phyloP scores from a whole-genome alignment of 2,329 filamentous ascomycete species.

The Talaromyces sp. region DNA sequence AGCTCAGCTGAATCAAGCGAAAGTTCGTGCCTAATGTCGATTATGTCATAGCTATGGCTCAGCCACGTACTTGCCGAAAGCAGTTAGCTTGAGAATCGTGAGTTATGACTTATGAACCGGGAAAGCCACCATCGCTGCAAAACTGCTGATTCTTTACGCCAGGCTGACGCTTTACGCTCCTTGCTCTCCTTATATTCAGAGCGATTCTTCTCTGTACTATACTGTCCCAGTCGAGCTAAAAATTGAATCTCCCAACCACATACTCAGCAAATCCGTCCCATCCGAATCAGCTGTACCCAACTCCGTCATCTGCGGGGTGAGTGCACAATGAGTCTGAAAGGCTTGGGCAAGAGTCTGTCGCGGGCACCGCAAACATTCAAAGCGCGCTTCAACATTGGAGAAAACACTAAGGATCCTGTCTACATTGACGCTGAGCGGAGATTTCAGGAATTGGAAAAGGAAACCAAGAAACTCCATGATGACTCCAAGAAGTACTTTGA shows the following conservation, averaged over 20 bases:
- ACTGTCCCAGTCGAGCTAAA: neutral
- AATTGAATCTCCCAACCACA: neutral
- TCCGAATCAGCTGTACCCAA: slow-evolving; percentile 2
- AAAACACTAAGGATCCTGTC: slow-evolving; percentile 89
- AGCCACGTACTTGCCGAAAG: slow-evolving; percentile 8
- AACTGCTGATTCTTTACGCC: neutral
- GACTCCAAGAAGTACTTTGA: slow-evolving; percentile 97
- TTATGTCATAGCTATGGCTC: slow-evolving; percentile 18
- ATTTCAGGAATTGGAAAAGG: slow-evolving; percentile 87
- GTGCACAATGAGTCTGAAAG: slow-evolving; percentile 84
- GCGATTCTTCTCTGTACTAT: neutral
- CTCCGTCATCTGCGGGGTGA: slow-evolving; percentile 16
- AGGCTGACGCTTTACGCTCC: neutral
- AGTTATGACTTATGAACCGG: neutral
- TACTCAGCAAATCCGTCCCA: neutral
- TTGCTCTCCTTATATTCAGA: neutral
- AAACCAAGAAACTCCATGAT: slow-evolving; percentile 95
- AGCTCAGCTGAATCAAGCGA: neutral
- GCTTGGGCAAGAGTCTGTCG: slow-evolving; percentile 83
- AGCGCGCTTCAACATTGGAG: slow-evolving; percentile 89
- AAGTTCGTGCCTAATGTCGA: slow-evolving; percentile 3
- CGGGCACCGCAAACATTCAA: slow-evolving; percentile 92
- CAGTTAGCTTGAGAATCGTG: neutral
- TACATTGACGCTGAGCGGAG: slow-evolving; percentile 92
- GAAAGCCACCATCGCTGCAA: slow-evolving; percentile 1